phyloP scores from a whole-genome alignment of 2,329 filamentous ascomycete species.

The Grosmannia serpens region DNA sequence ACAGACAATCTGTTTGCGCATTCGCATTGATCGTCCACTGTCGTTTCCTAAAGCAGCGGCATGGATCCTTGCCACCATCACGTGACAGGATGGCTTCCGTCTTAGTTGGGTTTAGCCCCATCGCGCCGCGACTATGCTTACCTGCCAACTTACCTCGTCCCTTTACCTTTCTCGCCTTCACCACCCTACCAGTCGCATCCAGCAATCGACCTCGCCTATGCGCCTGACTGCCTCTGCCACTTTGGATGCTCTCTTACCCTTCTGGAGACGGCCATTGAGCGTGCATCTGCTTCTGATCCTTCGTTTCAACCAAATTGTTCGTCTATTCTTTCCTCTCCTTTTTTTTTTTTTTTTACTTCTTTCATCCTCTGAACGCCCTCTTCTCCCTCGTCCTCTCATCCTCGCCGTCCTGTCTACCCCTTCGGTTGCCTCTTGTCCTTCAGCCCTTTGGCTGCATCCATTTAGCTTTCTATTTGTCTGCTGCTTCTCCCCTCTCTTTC shows the following conservation, averaged over 20 bases:
- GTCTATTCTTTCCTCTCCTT: constrained; percentile 6
- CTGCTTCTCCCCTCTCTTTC: background rate
- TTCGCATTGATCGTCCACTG: too few relatives aligned
- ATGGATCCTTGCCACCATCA: background rate
- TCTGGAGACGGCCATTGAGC: background rate
- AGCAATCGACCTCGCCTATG: background rate
- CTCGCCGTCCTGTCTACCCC: background rate
- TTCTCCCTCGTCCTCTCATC: constrained; percentile 1
- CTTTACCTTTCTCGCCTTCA: background rate
- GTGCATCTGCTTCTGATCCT: background rate
- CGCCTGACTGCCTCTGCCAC: background rate
- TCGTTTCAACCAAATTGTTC: constrained; percentile 7
- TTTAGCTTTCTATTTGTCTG: background rate
- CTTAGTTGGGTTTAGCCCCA: background rate
- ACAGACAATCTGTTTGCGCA: too few relatives aligned
- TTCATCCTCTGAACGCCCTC: background rate
- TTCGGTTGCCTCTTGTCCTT: background rate
- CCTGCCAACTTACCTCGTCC: background rate
- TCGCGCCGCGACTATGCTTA: constrained; percentile 1
- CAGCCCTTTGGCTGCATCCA: background rate
- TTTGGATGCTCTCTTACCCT: background rate
- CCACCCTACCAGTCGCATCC: background rate
- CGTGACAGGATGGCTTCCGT: background rate
- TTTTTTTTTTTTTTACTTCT: constrained; percentile 9
- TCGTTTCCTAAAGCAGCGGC: background rate